A percentile compares a stretch with the other conserved stretches of the same genome.
These are phyloP conservation scores for Suhomyces xylopsoci DNA, from an alignment of 805 yeast genomes.

Conservation along the genomic window DNA sequence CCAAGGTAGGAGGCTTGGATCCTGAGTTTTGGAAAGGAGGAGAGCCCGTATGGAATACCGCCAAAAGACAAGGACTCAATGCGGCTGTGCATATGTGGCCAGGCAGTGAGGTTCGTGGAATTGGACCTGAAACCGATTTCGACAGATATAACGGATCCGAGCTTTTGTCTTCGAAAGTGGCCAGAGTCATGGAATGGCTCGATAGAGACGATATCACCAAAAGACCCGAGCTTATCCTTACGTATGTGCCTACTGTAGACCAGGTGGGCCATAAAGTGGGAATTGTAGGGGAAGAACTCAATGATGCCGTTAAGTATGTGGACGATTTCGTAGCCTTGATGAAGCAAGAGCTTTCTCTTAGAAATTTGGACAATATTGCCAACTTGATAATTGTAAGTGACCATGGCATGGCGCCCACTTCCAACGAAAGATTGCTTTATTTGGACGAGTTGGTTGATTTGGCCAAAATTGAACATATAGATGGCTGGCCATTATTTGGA, in stretches of 20 bases:
- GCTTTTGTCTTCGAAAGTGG: conserved; percentile 51
- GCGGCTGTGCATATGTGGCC: conserved; percentile 97
- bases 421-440: conserved; percentile 62
- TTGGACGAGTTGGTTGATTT: conserved; percentile 69
- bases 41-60: conserved; percentile 85
- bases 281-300: conserved; percentile 56
- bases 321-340: conserved; percentile 60
- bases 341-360: conserved; percentile 41
- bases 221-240: conserved; percentile 74
- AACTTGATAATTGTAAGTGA: conserved; percentile 81
- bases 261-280: conserved; percentile 75
- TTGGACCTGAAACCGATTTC: conserved; percentile 49
- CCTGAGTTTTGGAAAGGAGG: conserved; percentile 79
- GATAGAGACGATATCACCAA: conserved; percentile 47
- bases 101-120: conserved; percentile 73
- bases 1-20: conserved; percentile 46
- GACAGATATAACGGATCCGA: conserved; percentile 69
- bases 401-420: conserved; percentile 92
- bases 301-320: conserved; percentile 55
- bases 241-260: conserved; percentile 81
- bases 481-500: conserved; percentile 88
- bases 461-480: conserved; percentile 54
- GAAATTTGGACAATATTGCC: conserved; percentile 63
- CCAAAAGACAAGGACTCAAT: conserved; percentile 54
- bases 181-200: conserved; percentile 63